A percentile compares a stretch with the other conserved stretches of the same genome.
phyloP scores from a whole-genome alignment of 352 stramenopile genomes.

The Phytophthora meadii region DNA sequence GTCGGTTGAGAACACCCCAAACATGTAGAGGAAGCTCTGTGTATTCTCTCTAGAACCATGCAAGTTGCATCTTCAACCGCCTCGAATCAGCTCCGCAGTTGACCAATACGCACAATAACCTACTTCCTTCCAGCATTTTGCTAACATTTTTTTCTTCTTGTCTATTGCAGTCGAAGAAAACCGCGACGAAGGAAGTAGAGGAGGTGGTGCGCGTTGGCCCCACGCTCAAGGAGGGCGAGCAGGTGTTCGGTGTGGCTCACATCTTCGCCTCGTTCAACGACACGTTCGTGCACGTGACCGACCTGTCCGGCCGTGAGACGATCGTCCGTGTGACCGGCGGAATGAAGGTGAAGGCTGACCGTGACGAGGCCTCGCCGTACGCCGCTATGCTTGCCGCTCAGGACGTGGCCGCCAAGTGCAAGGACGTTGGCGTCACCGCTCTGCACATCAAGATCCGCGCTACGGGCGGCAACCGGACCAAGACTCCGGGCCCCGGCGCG shows the following conservation, averaged over 20 bases:
- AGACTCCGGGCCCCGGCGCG: conserved; percentile 98
- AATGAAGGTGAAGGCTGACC: conserved; percentile 99
- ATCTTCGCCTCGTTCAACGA: conserved; percentile 99
- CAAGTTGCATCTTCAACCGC: conserved; percentile 6
- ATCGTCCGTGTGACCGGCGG: conserved; percentile 99
- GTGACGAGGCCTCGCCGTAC: conserved; percentile 99
- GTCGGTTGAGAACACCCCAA: neutral
- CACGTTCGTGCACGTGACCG: conserved; percentile 99
- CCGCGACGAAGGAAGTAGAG: conserved; percentile 91
- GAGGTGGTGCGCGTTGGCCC: conserved; percentile 93
- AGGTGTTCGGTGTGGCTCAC: conserved; percentile 99
- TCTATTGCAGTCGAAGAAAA: conserved; percentile 80
- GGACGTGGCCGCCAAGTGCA: conserved; percentile 97
- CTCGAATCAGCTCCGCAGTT: neutral
- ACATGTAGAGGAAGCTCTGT: too few species aligned
- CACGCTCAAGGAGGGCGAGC: conserved; percentile 96
- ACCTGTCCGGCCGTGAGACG: conserved; percentile 99
- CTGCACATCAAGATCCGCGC: conserved; percentile 99
- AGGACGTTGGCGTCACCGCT: conserved; percentile 99
- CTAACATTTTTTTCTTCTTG: neutral
- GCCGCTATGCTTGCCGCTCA: conserved; percentile 99
- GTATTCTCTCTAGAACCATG: neutral
- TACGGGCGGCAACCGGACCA: conserved; percentile 98
- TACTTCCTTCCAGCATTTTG: conserved; percentile 2
- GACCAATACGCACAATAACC: neutral